Evolutionary conservation across 257 asterid species (phyloP), one percentile per base, ranked within the genome.

Genomic region (Scutellaria baicalensis): DNA sequence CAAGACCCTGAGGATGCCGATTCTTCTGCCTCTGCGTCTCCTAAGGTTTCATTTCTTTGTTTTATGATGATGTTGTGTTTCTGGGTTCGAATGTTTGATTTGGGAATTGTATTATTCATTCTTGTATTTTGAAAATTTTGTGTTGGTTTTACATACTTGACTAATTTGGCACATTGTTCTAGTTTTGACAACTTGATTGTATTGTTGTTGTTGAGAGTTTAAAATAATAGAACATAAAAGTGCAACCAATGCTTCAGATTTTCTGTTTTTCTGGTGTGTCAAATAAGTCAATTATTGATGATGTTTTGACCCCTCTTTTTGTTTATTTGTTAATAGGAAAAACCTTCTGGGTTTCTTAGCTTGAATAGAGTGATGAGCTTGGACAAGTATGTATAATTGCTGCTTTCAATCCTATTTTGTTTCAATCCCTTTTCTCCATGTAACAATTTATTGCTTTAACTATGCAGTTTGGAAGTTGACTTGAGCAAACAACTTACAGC

Each of bases 361-460:
- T 83, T 93, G 81, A 93, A 87, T 70, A 84, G 98, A 80, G 96
- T 87, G 64, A 90, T 93, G 98, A 87, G 85, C 82, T 83, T 93
- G 75, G 97, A 93, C 84, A 84, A 81, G 98, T 93, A 77, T 35
- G 81, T 18, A 52, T 45, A 36, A 58, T 47, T 33, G 3, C 47
- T 23, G 5, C 16, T 47, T 48, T 42, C 52, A n/a, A 17, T 16
- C 45, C 61, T 27, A 18, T 11, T 10, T 38, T 40, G 20, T 42
- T 54, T 23, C 3, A 52, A 20, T 4, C 38, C 59, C 14, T n/a
- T 52, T 52, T 14, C 16, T 52, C 59, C 23, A 20, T 35, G 6
- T 55, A 5, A 21, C 40, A 36, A 55, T 23, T 55, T 16, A 17
- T 6, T 12, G n/a, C 44, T 57, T 64, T 78, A 66, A 72, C 8